phyloP scores from a whole-genome alignment of 2,329 filamentous ascomycete genomes.

The Trematosphaeria pertusa region DNA sequence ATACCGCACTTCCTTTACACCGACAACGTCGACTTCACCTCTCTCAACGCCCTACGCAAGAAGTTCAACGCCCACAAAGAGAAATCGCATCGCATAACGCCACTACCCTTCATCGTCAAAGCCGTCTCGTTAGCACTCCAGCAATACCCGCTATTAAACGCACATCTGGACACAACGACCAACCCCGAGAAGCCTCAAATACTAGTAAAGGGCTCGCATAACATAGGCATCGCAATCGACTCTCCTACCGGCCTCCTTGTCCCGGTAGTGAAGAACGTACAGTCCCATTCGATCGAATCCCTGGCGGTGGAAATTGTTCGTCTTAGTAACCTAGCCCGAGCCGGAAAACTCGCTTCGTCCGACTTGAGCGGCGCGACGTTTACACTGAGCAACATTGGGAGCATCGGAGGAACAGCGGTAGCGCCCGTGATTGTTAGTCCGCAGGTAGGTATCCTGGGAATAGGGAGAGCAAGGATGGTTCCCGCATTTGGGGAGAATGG shows the following conservation, averaged over 20 bases:
- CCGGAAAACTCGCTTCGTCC: slow-evolving; percentile 74
- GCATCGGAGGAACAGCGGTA: slow-evolving; percentile 90
- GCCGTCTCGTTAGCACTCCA: slow-evolving; percentile 85
- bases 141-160: slow-evolving; percentile 85
- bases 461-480: slow-evolving; percentile 80
- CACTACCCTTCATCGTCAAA: slow-evolving; percentile 94
- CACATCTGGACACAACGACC: slow-evolving; percentile 72
- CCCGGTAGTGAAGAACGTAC: slow-evolving; percentile 87
- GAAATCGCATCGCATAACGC: slow-evolving; percentile 70
- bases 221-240: slow-evolving; percentile 96
- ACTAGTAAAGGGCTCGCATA: slow-evolving; percentile 82
- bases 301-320: slow-evolving; percentile 79
- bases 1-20: slow-evolving; percentile 98
- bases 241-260: slow-evolving; percentile 88
- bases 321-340: slow-evolving; percentile 74
- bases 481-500: slow-evolving; percentile 73
- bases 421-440: slow-evolving; percentile 88
- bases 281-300: slow-evolving; percentile 74
- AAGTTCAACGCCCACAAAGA: slow-evolving; percentile 68
- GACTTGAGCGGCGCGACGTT: slow-evolving; percentile 90
- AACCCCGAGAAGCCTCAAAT: slow-evolving; percentile 73
- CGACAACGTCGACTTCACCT: slow-evolving; percentile 84
- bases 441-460: slow-evolving; percentile 89
- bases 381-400: slow-evolving; percentile 96
- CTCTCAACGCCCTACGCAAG: slow-evolving; percentile 73